Conservation (phyloP, 2,329 filamentous ascomycete genomes). For the Talaromyces sp. region DNA sequence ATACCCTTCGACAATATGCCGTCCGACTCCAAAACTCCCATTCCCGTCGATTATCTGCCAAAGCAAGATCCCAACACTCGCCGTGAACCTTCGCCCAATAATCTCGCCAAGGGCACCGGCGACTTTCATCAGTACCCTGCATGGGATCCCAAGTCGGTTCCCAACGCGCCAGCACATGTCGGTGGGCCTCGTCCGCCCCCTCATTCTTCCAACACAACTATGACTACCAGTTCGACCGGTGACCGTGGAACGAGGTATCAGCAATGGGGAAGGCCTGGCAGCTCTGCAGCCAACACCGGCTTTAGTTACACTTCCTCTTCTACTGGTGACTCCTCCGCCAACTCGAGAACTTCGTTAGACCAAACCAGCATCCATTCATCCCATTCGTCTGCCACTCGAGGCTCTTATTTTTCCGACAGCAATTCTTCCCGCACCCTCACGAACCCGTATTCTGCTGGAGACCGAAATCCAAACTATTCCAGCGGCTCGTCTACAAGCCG, state of each 20-base stretch:
- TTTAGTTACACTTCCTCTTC: slow-evolving; percentile 48
- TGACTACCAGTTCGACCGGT: slow-evolving; percentile 67
- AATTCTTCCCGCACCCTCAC: slow-evolving; percentile 41
- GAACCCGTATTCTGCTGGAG: slow-evolving; percentile 27
- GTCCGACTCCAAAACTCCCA: slow-evolving; percentile 62
- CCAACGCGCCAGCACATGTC: slow-evolving; percentile 49
- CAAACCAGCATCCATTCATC: slow-evolving; percentile 60
- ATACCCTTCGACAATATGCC: slow-evolving; percentile 76
- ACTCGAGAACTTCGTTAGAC: slow-evolving; percentile 56
- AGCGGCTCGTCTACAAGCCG: slow-evolving; percentile 20
- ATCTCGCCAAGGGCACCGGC: slow-evolving; percentile 68
- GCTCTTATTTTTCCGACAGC: slow-evolving; percentile 53
- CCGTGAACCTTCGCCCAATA: slow-evolving; percentile 73
- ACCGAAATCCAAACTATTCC: slow-evolving; percentile 25
- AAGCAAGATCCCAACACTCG: slow-evolving; percentile 56
- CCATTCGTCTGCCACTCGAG: slow-evolving; percentile 54
- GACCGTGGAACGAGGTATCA: slow-evolving; percentile 67
- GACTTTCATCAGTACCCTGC: slow-evolving; percentile 90
- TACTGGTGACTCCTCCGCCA: slow-evolving; percentile 46
- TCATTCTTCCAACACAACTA: slow-evolving; percentile 50
- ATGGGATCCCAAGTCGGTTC: slow-evolving; percentile 53
- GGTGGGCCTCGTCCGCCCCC: slow-evolving; percentile 58
- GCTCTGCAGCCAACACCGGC: slow-evolving; percentile 48
- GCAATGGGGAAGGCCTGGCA: slow-evolving; percentile 65
- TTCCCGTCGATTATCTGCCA: slow-evolving; percentile 68